These are phyloP conservation scores for Kwoniella sp. DNA, from an alignment of 768 basidiomycete genomes.

Conservation along the genomic window DNA sequence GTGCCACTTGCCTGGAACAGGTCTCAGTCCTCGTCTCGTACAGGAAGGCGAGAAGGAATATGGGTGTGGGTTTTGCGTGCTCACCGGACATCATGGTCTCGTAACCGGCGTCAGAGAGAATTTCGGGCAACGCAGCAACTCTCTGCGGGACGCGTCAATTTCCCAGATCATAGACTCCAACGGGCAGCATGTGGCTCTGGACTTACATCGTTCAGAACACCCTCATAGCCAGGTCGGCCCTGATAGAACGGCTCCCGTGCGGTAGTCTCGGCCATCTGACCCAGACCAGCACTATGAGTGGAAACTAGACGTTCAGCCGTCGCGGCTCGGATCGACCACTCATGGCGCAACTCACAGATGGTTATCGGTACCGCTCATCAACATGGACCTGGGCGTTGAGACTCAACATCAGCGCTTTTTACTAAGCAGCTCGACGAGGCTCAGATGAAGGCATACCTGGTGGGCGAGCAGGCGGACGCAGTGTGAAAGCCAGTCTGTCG, in stretches of 20 bases:
- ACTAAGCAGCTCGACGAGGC: no score
- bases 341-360: conserved; percentile 14
- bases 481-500: conserved; percentile 42
- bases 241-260: conserved; percentile 38
- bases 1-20: conserved; percentile 51
- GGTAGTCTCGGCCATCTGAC: conserved; percentile 43
- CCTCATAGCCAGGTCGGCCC: conserved; percentile 39
- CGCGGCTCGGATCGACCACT: no score
- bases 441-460: conserved; percentile 21
- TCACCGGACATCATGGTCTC: conserved; percentile 35
- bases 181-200: neutral
- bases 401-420: neutral
- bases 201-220: conserved; percentile 44
- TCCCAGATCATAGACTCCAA: neutral
- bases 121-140: conserved; percentile 49
- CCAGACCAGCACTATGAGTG: conserved; percentile 29
- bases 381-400: conserved; percentile 29
- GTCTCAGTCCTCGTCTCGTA: neutral
- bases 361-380: conserved; percentile 27
- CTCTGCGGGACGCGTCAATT: neutral
- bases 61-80: neutral
- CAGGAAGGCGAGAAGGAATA: neutral
- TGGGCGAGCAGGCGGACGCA: conserved; percentile 42
- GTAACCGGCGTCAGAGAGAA: conserved; percentile 49
- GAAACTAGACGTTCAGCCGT: conserved; percentile 8